phyloP scores from a whole-genome alignment of 139 green algal species.

The Closterium sp. region DNA sequence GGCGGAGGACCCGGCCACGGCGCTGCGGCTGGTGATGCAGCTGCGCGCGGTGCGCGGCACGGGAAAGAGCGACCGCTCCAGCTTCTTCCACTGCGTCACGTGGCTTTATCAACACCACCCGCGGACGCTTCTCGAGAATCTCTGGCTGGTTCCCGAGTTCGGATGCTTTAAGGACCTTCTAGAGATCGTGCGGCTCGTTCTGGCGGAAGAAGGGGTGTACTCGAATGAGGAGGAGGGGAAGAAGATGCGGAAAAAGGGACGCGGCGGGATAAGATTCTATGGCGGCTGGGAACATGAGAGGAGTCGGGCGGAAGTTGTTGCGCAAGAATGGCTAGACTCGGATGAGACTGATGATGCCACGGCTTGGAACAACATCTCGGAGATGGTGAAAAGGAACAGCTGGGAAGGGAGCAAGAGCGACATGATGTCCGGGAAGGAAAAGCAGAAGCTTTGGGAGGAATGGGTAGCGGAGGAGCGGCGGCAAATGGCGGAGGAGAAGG shows the following conservation, averaged over 20 bases:
- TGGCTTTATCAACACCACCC: background rate
- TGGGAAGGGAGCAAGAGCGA: background rate
- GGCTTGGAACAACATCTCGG: background rate
- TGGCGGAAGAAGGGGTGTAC: background rate
- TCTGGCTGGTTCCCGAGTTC: background rate
- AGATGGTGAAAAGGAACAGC: background rate
- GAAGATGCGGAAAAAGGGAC: background rate
- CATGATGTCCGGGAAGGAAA: background rate
- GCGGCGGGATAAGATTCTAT: background rate
- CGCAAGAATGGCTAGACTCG: too few species aligned
- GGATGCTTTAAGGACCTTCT: background rate
- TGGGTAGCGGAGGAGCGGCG: background rate
- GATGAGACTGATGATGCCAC: background rate
- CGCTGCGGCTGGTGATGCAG: background rate
- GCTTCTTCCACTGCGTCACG: background rate
- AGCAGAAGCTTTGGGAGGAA: background rate
- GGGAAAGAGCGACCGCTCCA: background rate
- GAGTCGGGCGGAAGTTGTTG: background rate
- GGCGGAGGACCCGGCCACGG: background rate
- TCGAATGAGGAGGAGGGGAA: background rate
- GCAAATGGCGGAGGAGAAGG: background rate
- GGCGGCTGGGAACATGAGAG: background rate
- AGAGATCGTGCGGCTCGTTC: conserved; percentile 3
- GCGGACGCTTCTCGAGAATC: background rate
- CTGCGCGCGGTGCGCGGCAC: too few species aligned